phyloP scores from a whole-genome alignment of 2,329 filamentous ascomycete species.

The Colletotrichum godetiae region DNA sequence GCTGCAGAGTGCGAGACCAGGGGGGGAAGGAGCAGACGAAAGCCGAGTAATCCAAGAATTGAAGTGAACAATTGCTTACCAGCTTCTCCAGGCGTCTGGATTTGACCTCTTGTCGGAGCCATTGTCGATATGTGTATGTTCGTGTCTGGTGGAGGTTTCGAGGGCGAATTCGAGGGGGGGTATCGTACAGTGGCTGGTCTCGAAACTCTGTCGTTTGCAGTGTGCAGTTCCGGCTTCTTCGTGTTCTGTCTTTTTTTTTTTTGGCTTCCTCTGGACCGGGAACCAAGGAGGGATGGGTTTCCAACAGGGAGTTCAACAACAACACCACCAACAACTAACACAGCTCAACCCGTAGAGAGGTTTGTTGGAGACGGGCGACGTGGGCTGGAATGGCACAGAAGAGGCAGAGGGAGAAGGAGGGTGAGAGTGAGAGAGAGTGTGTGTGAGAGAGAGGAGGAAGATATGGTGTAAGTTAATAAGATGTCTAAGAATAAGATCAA shows the following conservation, averaged over 20 bases:
- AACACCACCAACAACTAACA: not conserved
- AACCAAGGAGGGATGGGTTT: not conserved
- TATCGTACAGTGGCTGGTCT: constrained; percentile 3
- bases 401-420: not conserved
- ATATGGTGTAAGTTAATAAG: not conserved
- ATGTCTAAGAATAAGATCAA: not conserved
- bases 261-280: not conserved
- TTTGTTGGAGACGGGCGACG: not conserved
- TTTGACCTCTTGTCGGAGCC: constrained; percentile 46
- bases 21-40: not conserved
- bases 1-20: constrained; percentile 13
- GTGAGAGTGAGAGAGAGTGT: not conserved
- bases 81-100: constrained; percentile 72
- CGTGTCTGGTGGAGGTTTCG: not conserved
- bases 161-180: not conserved
- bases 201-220: not conserved
- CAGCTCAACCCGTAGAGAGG: constrained; percentile 5
- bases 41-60: not conserved
- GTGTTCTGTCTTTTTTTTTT: not conserved
- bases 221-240: not conserved
- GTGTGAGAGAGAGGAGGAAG: not conserved
- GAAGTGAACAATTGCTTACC: constrained; percentile 58
- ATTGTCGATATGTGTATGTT: constrained; percentile 28
- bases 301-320: not conserved
- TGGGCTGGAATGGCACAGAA: not conserved